phyloP scores from a whole-genome alignment of 495 filamentous ascomycete species.

The Oidiodendron maius region DNA sequence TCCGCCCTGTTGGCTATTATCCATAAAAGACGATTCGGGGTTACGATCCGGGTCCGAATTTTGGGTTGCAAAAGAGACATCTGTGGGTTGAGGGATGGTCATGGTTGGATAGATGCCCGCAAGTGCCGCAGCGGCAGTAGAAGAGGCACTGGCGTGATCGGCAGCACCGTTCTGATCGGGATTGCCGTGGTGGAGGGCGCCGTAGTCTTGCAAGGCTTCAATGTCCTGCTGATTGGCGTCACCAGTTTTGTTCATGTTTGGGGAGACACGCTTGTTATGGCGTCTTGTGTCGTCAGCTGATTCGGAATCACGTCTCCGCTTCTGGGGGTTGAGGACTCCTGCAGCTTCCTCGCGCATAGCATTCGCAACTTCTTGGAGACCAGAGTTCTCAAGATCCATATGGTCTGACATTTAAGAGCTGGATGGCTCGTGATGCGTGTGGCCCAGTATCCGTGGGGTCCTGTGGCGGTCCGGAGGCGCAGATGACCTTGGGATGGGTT shows the following conservation, averaged over 20 bases:
- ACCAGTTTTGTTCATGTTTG: conserved; percentile 10
- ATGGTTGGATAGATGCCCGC: conserved; percentile 61
- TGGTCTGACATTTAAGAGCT: conserved; percentile 19
- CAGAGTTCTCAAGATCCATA: conserved; percentile 20
- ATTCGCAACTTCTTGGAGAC: conserved; percentile 23
- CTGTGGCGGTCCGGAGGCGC: conserved; percentile 11
- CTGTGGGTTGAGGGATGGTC: conserved; percentile 65
- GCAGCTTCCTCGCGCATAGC: conserved; percentile 21
- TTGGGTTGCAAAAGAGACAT: conserved; percentile 56
- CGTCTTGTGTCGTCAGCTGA: conserved; percentile 24
- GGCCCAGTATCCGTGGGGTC: conserved; percentile 18
- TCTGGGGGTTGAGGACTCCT: conserved; percentile 8
- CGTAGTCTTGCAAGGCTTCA: conserved; percentile 36
- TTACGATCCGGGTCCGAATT: conserved; percentile 22
- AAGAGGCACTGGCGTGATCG: conserved; percentile 43
- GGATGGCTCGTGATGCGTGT: conserved; percentile 8
- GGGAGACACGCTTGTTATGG: conserved; percentile 22
- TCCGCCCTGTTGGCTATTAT: conserved; percentile 23
- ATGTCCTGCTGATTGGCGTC: conserved; percentile 16
- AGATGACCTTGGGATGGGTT: conserved; percentile 25
- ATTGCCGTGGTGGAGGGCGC: conserved; percentile 39
- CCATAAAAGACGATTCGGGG: conserved; percentile 21
- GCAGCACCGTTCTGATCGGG: conserved; percentile 36
- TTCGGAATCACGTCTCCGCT: conserved; percentile 23
- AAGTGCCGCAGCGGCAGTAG: conserved; percentile 60